Evolutionary conservation across 345 rosid species (phyloP).

Genomic region (Ailanthus altissimus): DNA sequence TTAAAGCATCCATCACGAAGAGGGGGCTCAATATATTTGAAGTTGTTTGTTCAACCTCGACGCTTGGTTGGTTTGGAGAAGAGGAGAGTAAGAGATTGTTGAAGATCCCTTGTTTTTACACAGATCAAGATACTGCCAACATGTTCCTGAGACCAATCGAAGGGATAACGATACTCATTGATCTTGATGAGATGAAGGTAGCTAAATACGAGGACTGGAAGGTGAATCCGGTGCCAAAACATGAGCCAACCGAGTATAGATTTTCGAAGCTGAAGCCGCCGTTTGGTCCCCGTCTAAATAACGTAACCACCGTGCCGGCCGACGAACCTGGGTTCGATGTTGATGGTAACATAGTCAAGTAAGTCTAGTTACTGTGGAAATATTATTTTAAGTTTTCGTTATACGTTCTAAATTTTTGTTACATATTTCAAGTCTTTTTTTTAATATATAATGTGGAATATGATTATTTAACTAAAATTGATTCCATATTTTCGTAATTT

Average conservation of each 20-base stretch:
- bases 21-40: slow-evolving; percentile 29
- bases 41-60: slow-evolving; percentile 26
- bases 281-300: slow-evolving; percentile 16
- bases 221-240: slow-evolving; percentile 15
- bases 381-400: too few species aligned
- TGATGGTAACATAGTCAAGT: slow-evolving; percentile 24
- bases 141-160: slow-evolving; percentile 27
- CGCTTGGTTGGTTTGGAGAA: slow-evolving; percentile 40
- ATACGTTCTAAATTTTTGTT: too few species aligned
- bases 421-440: too few species aligned
- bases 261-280: slow-evolving; percentile 3
- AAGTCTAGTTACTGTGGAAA: too few species aligned
- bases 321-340: slow-evolving; percentile 18
- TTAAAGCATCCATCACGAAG: slow-evolving; percentile 22
- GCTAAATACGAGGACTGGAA: slow-evolving; percentile 1
- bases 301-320: background rate
- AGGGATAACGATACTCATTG: slow-evolving; percentile 10
- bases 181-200: slow-evolving; percentile 28
- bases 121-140: slow-evolving; percentile 11
- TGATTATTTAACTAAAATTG: too few species aligned
- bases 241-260: slow-evolving; percentile 27
- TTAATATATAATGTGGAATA: too few species aligned
- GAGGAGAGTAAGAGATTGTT: slow-evolving; percentile 1
- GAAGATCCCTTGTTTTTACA: slow-evolving; percentile 10
- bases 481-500: too few species aligned